Evolutionary conservation across 2,329 filamentous ascomycete species (phyloP), one percentile per base, ranked within the genome.

Genomic region (Colletotrichum magnum): DNA sequence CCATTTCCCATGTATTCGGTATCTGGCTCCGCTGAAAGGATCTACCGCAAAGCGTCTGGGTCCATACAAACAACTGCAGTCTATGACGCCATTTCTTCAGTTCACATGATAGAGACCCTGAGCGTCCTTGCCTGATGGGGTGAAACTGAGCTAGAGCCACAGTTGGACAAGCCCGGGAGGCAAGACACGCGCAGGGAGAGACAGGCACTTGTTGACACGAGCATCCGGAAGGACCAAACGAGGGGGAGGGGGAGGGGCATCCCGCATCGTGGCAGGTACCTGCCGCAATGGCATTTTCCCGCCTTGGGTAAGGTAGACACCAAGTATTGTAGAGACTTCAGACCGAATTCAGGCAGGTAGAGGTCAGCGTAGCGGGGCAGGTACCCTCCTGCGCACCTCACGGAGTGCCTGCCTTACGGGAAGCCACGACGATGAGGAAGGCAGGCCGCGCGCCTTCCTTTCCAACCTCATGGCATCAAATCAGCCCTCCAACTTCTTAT

Each of bases 41-140:
- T 45, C 36, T 45, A 47, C 65, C 41, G 24, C 48, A 24, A 68
- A 53, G 51, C 45, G 51, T 24, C 58, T 51, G 36, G 16, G 43
- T 36, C 59, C 51, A 64, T 36, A 52, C n/a, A 43, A 43, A 63
- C 12, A 24, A 18, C n/a, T 36, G 43, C 16, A 59, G 53, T 70
- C 68, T 68, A 70, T 70, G 68, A 70, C 68, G 68, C 58, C 68
- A 70, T 69, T 68, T 47, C 58, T 68, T 50, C 52, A 58, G 43
- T 69, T 70, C 68, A 68, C 68, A 70, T 70, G 68, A 70, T 64
- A 70, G 68, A 70, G 68, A 70, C 68, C 68, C 64, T 70, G 58
- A 64, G 62, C 67, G 62, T 57, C 56, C 51, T 61, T 69, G 48
- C 66, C 67, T 41, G 62, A 69, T 67, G 51, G 67, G 63, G 63